Evolutionary conservation across 2,329 filamentous ascomycete genomes (phyloP).

Genomic region (Thielaviopsis ethacetica): DNA sequence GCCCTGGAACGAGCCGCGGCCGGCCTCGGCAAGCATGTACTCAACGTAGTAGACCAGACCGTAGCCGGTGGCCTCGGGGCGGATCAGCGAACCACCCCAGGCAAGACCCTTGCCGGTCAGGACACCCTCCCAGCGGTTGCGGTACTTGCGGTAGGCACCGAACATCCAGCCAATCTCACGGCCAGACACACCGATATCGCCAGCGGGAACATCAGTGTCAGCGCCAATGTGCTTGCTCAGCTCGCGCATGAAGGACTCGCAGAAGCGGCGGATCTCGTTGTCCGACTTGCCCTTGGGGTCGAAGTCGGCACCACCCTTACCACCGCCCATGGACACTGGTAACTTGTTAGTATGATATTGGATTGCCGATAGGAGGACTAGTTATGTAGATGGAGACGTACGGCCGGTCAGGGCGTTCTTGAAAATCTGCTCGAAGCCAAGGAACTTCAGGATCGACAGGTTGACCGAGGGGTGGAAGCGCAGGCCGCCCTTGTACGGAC

Average conservation of each 20-base stretch:
- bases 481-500: constrained; percentile 95
- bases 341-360: not conserved
- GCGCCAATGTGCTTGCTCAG: constrained; percentile 91
- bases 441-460: constrained; percentile 75
- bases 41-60: constrained; percentile 93
- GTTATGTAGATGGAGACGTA: constrained; percentile 33
- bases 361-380: not conserved
- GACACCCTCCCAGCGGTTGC: constrained; percentile 88
- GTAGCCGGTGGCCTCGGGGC: constrained; percentile 92
- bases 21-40: constrained; percentile 88
- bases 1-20: constrained; percentile 69
- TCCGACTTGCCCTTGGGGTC: constrained; percentile 98
- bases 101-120: constrained; percentile 85
- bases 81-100: constrained; percentile 89
- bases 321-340: constrained; percentile 64
- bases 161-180: constrained; percentile 93
- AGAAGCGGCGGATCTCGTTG: constrained; percentile 95
- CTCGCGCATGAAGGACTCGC: constrained; percentile 89
- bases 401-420: constrained; percentile 96
- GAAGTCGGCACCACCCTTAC: constrained; percentile 95
- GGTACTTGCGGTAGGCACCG: constrained; percentile 75
- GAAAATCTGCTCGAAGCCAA: constrained; percentile 98
- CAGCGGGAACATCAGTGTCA: constrained; percentile 89
- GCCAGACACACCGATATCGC: constrained; percentile 85
- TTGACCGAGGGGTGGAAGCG: constrained; percentile 86